Evolutionary conservation across 192 early-diverging fungal species (phyloP).

Genomic region (Coemansia sp.): DNA sequence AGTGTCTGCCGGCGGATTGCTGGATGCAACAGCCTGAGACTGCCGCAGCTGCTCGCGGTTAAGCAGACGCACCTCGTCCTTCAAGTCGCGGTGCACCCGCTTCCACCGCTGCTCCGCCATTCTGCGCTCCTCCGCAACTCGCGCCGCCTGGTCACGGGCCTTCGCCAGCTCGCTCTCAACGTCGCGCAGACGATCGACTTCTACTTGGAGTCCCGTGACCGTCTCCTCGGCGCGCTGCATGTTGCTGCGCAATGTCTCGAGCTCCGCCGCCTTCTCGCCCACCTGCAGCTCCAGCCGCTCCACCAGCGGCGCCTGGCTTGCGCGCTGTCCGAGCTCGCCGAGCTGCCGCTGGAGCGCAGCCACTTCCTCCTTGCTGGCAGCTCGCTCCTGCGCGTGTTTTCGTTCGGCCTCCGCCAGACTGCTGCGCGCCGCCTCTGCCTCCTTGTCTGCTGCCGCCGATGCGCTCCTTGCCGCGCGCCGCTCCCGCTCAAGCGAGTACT

Average conservation of each 20-base stretch:
- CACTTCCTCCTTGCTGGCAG: conserved; percentile 13
- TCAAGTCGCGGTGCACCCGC: conserved; percentile 51
- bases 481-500: conserved; percentile 48
- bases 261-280: conserved; percentile 42
- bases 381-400: conserved; percentile 15
- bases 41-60: conserved; percentile 29
- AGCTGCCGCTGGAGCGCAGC: conserved; percentile 28
- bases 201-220: conserved; percentile 24
- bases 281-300: conserved; percentile 41
- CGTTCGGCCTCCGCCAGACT: conserved; percentile 32
- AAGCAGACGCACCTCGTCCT: conserved; percentile 52
- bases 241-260: conserved; percentile 45
- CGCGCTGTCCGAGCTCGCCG: conserved; percentile 27
- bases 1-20: not conserved
- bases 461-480: conserved; percentile 18
- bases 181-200: conserved; percentile 48
- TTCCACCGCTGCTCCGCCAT: conserved; percentile 54
- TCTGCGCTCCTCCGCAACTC: conserved; percentile 42
- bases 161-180: conserved; percentile 31
- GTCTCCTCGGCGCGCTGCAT: conserved; percentile 38
- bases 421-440: conserved; percentile 20
- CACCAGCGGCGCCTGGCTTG: conserved; percentile 19
- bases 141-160: conserved; percentile 25
- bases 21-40: not conserved
- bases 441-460: conserved; percentile 19